Evolutionary conservation across 1,284 basidiomycete genomes (phyloP).

Genomic region (Fomitopsis pinicola): DNA sequence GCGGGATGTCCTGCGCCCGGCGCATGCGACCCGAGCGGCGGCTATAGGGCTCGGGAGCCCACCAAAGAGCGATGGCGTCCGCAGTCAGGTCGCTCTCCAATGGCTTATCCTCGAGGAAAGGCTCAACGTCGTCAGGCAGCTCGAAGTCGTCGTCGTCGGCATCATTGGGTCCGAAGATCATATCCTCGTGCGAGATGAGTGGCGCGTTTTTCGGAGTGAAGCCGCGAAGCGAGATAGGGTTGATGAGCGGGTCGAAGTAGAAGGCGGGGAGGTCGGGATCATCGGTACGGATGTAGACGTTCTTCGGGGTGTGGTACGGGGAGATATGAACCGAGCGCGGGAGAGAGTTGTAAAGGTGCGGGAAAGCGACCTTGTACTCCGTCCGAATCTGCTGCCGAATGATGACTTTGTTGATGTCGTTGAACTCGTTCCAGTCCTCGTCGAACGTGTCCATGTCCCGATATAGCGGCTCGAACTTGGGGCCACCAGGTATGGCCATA

Average conservation of each 20-base stretch:
- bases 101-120: constrained; percentile 81
- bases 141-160: constrained; percentile 88
- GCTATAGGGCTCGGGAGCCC: constrained; percentile 96
- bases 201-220: constrained; percentile 80
- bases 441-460: constrained; percentile 97
- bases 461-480: constrained; percentile 94
- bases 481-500: constrained; percentile 98
- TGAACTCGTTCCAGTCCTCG: constrained; percentile 99
- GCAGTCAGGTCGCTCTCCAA: constrained; percentile 92
- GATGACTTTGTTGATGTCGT: constrained; percentile 99
- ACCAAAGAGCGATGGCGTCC: constrained; percentile 97
- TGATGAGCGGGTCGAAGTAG: constrained; percentile 98
- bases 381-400: constrained; percentile 98
- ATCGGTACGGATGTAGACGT: constrained; percentile 97
- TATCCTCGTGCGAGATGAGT: constrained; percentile 86
- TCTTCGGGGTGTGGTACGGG: constrained; percentile 93
- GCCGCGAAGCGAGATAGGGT: constrained; percentile 89
- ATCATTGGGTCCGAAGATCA: constrained; percentile 82
- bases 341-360: constrained; percentile 97
- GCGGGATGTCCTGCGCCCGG: constrained; percentile 90
- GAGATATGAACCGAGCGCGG: constrained; percentile 94
- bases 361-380: constrained; percentile 99
- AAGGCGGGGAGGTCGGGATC: constrained; percentile 99
- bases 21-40: constrained; percentile 91
- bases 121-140: constrained; percentile 76